phyloP scores from a whole-genome alignment of 2,329 filamentous ascomycete genomes.

The Tolypocladium endophyticum region DNA sequence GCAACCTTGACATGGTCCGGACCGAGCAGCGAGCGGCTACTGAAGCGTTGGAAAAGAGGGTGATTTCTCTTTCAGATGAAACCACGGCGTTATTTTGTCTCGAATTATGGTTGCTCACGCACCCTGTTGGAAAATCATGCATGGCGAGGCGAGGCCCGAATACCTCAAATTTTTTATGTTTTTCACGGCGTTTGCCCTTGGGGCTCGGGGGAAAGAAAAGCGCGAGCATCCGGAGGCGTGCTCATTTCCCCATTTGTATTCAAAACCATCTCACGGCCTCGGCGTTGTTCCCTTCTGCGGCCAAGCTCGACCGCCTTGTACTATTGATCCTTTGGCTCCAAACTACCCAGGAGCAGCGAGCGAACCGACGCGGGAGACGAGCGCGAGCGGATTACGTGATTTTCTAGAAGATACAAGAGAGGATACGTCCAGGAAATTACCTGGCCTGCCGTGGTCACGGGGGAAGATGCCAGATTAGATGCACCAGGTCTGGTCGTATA shows the following conservation, averaged over 20 bases:
- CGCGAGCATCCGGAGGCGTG: not conserved
- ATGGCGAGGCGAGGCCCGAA: constrained; percentile 1
- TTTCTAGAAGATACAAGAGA: not conserved
- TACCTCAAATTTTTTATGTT: not conserved
- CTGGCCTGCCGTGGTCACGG: not conserved
- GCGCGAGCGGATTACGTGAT: not conserved
- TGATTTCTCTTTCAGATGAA: not conserved
- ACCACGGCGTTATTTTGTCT: not conserved
- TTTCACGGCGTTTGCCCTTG: not conserved
- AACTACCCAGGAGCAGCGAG: not conserved
- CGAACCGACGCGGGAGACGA: not conserved
- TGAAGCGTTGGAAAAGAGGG: not conserved
- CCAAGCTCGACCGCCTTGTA: not conserved
- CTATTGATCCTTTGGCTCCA: not conserved
- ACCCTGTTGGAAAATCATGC: not conserved
- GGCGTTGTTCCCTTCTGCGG: not conserved
- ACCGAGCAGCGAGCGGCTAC: not conserved
- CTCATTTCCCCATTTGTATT: not conserved
- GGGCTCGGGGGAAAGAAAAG: not conserved
- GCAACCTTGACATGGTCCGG: not conserved
- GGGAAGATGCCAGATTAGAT: not conserved
- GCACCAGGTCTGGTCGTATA: not conserved
- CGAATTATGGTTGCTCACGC: not conserved
- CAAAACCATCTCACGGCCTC: not conserved
- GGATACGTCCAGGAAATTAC: not conserved